Conservation (phyloP, 2,329 filamentous ascomycete genomes). For the Apiospora phragmitis region DNA sequence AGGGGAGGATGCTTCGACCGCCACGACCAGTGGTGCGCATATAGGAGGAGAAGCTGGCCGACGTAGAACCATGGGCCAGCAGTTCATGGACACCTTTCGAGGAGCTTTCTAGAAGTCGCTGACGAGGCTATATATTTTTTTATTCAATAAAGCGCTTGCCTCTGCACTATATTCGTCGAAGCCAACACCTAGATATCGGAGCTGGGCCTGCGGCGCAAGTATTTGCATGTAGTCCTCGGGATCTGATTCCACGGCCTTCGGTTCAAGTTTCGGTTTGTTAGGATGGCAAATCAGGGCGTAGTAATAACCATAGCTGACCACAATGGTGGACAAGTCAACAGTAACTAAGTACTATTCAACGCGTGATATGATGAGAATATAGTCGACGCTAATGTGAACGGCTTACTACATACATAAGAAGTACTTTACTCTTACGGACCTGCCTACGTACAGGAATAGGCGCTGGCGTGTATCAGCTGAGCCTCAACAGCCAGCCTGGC, state of each 20-base stretch:
- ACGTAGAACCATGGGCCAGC: slow-evolving; percentile 60
- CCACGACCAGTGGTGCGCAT: slow-evolving; percentile 46
- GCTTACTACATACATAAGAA: background rate
- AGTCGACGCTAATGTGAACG: background rate
- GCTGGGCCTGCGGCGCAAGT: background rate
- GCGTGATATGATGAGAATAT: no score
- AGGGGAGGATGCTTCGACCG: slow-evolving; percentile 50
- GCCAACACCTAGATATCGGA: background rate
- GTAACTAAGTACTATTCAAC: background rate
- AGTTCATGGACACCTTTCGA: slow-evolving; percentile 62
- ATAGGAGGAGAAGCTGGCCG: slow-evolving; percentile 47
- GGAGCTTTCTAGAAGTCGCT: slow-evolving; percentile 40
- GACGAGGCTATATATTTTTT: slow-evolving; percentile 5
- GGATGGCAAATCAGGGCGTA: background rate
- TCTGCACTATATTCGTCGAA: background rate
- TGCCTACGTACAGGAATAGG: background rate
- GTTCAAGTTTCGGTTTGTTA: background rate
- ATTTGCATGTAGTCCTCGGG: background rate
- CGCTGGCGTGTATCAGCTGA: background rate
- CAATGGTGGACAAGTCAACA: background rate
- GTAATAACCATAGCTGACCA: background rate
- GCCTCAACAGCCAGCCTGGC: background rate
- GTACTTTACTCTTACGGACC: background rate
- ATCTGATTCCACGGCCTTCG: background rate
- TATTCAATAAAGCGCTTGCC: background rate